Conservation (phyloP, 2,329 filamentous ascomycete species). For the Bipolaris oryzae region DNA sequence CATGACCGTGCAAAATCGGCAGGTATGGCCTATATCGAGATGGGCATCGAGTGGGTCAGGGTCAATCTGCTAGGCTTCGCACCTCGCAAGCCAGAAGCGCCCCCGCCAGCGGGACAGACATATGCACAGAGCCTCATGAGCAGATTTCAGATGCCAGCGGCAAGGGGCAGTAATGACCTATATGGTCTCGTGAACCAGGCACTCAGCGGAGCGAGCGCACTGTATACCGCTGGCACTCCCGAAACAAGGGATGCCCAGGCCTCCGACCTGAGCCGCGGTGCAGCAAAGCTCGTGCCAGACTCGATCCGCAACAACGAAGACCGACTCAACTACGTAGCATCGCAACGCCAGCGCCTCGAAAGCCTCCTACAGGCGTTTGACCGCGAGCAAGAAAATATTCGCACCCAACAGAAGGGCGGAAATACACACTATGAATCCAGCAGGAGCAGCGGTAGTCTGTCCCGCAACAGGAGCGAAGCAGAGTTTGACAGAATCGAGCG, state of each 20-base stretch:
- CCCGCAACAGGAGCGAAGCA: constrained; percentile 81
- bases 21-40: constrained; percentile 66
- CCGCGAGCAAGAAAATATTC: constrained; percentile 71
- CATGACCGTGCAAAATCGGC: constrained; percentile 80
- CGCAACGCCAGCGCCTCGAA: constrained; percentile 78
- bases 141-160: constrained; percentile 81
- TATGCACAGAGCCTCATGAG: constrained; percentile 85
- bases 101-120: constrained; percentile 55
- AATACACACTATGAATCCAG: constrained; percentile 53
- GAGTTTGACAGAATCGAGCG: constrained; percentile 89
- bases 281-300: constrained; percentile 69
- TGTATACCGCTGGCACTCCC: constrained; percentile 42
- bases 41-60: constrained; percentile 63
- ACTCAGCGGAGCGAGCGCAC: constrained; percentile 66
- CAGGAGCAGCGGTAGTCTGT: constrained; percentile 57
- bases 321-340: constrained; percentile 73
- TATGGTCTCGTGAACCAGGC: constrained; percentile 78
- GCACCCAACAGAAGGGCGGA: constrained; percentile 48
- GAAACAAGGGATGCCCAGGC: constrained; percentile 50
- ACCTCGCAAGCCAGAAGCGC: constrained; percentile 53
- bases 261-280: constrained; percentile 62
- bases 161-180: constrained; percentile 71
- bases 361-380: constrained; percentile 79
- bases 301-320: constrained; percentile 69
- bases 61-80: constrained; percentile 80